Conservation (phyloP, 116 monocot species). For the Papilionanthe hybrid region DNA sequence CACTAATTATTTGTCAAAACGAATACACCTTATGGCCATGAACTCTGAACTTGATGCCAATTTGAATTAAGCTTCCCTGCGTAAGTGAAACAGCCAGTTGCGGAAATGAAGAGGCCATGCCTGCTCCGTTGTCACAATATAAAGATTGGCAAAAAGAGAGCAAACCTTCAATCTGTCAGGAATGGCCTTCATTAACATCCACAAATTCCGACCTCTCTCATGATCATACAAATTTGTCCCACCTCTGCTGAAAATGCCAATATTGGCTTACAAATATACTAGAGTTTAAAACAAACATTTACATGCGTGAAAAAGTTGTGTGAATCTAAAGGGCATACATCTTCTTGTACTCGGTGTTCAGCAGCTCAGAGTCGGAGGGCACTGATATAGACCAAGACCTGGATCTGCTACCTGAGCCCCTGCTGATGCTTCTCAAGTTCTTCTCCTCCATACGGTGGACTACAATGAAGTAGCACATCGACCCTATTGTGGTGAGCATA, state of each 20-base stretch:
- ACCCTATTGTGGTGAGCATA: slow-evolving; percentile 68
- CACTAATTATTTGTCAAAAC: too few relatives aligned
- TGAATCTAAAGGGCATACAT: slow-evolving; percentile 57
- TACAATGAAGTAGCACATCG: slow-evolving; percentile 84
- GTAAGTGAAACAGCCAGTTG: too few relatives aligned
- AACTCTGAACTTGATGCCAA: too few relatives aligned
- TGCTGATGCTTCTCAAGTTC: slow-evolving; percentile 50
- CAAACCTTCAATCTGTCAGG: too few relatives aligned
- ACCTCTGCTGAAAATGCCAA: not conserved
- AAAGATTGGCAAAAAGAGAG: too few relatives aligned
- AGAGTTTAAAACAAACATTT: not conserved
- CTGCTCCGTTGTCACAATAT: too few relatives aligned
- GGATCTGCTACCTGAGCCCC: slow-evolving; percentile 36
- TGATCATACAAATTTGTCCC: not conserved
- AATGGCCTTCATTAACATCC: too few relatives aligned
- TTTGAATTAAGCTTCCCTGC: too few relatives aligned
- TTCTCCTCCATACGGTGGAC: slow-evolving; percentile 61
- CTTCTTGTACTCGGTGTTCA: slow-evolving; percentile 50
- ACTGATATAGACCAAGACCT: slow-evolving; percentile 35
- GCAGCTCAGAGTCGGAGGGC: slow-evolving; percentile 51
- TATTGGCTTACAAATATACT: not conserved
- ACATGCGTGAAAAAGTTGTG: not conserved
- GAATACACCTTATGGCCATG: too few relatives aligned
- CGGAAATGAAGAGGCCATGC: too few relatives aligned
- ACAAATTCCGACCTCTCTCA: not conserved